These are phyloP conservation scores for Neurospora africana DNA, from an alignment of 495 filamentous ascomycete genomes.

Conservation along the genomic window DNA sequence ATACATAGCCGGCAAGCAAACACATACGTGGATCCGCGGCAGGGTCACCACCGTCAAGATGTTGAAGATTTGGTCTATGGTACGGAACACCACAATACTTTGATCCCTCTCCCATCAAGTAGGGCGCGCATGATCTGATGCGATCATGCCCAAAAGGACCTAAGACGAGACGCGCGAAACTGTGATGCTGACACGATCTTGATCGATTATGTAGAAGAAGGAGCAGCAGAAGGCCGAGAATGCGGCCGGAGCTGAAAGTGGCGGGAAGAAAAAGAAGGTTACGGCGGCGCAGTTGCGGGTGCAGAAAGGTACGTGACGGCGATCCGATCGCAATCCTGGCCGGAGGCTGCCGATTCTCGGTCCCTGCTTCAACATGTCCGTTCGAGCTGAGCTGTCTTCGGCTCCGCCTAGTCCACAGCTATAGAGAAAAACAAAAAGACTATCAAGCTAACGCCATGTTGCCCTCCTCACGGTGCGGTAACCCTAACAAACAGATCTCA, in stretches of 20 bases:
- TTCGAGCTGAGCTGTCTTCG: background rate
- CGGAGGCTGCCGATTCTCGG: background rate
- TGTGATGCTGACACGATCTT: slow-evolving; percentile 40
- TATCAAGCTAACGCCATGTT: background rate
- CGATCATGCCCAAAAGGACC: background rate
- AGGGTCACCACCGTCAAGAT: slow-evolving; percentile 44
- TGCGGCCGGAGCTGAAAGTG: slow-evolving; percentile 52
- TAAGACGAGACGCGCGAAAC: slow-evolving; percentile 42
- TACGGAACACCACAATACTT: slow-evolving; percentile 30
- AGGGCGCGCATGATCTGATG: background rate
- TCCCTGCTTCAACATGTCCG: background rate
- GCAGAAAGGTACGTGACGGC: slow-evolving; percentile 65
- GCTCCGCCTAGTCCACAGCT: background rate
- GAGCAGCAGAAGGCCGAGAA: slow-evolving; percentile 90
- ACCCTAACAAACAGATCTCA: slow-evolving; percentile 53
- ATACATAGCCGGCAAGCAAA: background rate
- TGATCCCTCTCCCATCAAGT: background rate
- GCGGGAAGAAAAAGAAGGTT: slow-evolving; percentile 92
- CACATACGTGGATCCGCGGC: background rate
- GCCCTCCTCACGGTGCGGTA: background rate
- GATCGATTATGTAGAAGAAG: slow-evolving; percentile 55
- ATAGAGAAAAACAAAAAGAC: background rate
- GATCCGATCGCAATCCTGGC: background rate
- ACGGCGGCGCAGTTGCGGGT: slow-evolving; percentile 91
- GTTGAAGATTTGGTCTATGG: slow-evolving; percentile 99